Conservation (phyloP, 495 filamentous ascomycete genomes). For the Cryomyces antarcticus region DNA sequence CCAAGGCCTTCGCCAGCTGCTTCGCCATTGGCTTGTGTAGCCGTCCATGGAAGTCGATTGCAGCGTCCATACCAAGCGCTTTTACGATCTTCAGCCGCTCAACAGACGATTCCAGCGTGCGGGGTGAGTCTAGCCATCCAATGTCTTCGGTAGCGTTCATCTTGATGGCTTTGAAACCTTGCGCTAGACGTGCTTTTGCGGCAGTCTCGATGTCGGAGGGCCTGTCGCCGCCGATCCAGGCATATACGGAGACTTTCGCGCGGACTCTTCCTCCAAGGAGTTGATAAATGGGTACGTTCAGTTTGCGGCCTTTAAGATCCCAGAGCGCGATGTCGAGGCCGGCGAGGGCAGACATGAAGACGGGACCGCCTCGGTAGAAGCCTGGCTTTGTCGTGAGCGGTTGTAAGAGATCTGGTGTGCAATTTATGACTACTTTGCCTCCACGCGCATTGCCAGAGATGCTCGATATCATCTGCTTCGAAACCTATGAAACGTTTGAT, state of each 20-base stretch:
- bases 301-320: slow-evolving; percentile 45
- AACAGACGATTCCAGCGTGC: slow-evolving; percentile 39
- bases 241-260: slow-evolving; percentile 54
- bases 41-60: slow-evolving; percentile 60
- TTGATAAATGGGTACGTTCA: slow-evolving; percentile 53
- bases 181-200: slow-evolving; percentile 33
- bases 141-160: slow-evolving; percentile 72
- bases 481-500: slow-evolving; percentile 40
- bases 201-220: slow-evolving; percentile 41
- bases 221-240: slow-evolving; percentile 77
- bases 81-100: slow-evolving; percentile 52
- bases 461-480: slow-evolving; percentile 66
- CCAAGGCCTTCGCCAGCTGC: slow-evolving; percentile 49
- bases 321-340: slow-evolving; percentile 71
- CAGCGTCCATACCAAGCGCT: slow-evolving; percentile 47
- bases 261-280: slow-evolving; percentile 60
- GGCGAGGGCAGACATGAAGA: slow-evolving; percentile 62
- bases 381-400: slow-evolving; percentile 12
- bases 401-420: not conserved
- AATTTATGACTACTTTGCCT: slow-evolving; percentile 18
- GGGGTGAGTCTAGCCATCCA: slow-evolving; percentile 59
- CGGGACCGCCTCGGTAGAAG: slow-evolving; percentile 68
- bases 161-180: slow-evolving; percentile 55
- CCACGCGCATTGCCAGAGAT: slow-evolving; percentile 57
- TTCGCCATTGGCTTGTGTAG: slow-evolving; percentile 66